A percentile compares a stretch with the other conserved stretches of the same genome.
These are phyloP conservation scores for Rubia peregrina DNA, from an alignment of 305 asterid species.

Conservation along the genomic window DNA sequence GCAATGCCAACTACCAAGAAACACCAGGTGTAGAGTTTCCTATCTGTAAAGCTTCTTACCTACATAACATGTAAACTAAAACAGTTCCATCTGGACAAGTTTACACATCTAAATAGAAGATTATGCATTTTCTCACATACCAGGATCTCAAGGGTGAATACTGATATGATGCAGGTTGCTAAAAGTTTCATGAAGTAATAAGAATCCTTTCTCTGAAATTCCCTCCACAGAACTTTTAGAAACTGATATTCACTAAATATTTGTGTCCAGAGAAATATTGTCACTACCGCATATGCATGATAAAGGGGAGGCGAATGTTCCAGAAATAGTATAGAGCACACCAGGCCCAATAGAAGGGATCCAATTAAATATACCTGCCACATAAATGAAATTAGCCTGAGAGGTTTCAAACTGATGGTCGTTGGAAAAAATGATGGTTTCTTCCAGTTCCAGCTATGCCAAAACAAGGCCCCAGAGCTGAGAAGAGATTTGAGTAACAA, in stretches of 20 bases:
- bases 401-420: neutral
- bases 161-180: conserved; percentile 41
- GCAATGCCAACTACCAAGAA: conserved; percentile 64
- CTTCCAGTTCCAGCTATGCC: neutral
- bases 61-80: conserved; percentile 30
- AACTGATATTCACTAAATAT: conserved; percentile 69
- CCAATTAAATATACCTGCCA: conserved; percentile 63
- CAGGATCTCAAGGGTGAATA: conserved; percentile 84
- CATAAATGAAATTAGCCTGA: neutral
- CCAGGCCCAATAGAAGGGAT: conserved; percentile 49
- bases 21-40: conserved; percentile 84
- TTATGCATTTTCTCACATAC: conserved; percentile 31
- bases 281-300: conserved; percentile 77
- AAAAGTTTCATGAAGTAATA: conserved; percentile 42
- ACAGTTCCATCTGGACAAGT: conserved; percentile 5
- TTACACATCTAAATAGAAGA: conserved; percentile 17
- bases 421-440: neutral
- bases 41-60: conserved; percentile 88
- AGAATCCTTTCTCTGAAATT: conserved; percentile 36
- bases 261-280: conserved; percentile 85
- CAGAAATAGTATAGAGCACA: conserved; percentile 49
- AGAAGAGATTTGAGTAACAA: neutral
- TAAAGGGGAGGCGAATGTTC: conserved; percentile 89
- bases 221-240: conserved; percentile 57
- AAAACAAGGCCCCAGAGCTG: neutral